These are phyloP conservation scores for Pachysandra terminalis DNA, from an alignment of 164 flowering plant species.

Conservation along the genomic window DNA sequence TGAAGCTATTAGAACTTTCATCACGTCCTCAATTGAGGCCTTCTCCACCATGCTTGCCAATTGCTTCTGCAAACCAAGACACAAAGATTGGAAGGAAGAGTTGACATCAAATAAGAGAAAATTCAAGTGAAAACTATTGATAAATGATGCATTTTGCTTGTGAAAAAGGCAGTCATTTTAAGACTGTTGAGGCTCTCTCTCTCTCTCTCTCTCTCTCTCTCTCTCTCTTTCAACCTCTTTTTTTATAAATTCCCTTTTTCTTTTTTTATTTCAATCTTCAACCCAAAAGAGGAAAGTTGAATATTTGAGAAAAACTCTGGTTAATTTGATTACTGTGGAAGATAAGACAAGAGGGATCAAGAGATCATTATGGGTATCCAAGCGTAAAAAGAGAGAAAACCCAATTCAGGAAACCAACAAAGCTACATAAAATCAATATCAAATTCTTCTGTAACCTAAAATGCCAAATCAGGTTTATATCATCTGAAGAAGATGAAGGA, in stretches of 20 bases:
- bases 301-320: conserved; percentile 27
- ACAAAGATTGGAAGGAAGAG: neutral
- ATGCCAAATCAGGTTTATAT: conserved; percentile 1
- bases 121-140: neutral
- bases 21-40: conserved; percentile 98
- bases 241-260: too few species aligned
- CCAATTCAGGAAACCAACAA: conserved; percentile 32
- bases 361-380: conserved; percentile 12
- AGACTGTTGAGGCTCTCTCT: neutral
- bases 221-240: neutral
- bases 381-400: conserved; percentile 16
- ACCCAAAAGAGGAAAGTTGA: conserved; percentile 48
- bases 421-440: conserved; percentile 28
- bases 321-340: conserved; percentile 38
- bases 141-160: too few species aligned
- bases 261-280: conserved; percentile 9
- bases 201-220: too few species aligned
- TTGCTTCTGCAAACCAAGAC: conserved; percentile 63
- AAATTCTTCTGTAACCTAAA: neutral
- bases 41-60: conserved; percentile 93
- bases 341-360: conserved; percentile 35
- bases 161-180: neutral
- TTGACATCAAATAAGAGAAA: neutral
- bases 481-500: neutral
- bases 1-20: conserved; percentile 91